Evolutionary conservation across 176 grass and related monocot species (phyloP), one percentile per base, ranked within the genome.

Genomic region (Phyllostachys edulis): DNA sequence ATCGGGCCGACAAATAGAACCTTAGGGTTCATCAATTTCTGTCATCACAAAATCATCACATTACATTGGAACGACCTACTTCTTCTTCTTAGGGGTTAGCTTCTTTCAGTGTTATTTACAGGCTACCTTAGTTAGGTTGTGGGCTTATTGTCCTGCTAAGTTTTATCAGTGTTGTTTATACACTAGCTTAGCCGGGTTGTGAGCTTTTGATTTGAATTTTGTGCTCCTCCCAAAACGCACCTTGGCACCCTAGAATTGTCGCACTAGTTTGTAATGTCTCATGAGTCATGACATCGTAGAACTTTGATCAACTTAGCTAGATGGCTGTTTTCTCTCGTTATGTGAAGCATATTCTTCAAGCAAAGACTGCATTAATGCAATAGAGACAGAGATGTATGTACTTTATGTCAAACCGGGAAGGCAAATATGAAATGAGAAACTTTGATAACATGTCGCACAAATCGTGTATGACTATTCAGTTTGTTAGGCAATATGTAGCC

Each of bases 271-370:
- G 59, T 62, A 62, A 13, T 27, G 23, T 62, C 10, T 62, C 52
- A 8, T 18, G 52, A 21, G 13, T 42, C 74, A 77, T 77, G 55
- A 61, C 4, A 44, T n/a, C 2, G 7, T 77, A 27, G 36, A 61
- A 59, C 44, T 72, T 72, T 72, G 44, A 72, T 72, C 44, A 49
- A 47, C 37, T 60, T 61, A 77, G 74, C 51, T 75, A 56, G 5
- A 75, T 15, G 34, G 8, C 36, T 39, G 32, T 3, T 61, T 75
- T 61, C 55, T 2, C 27, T 26, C n/a, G 55, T 77, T 69, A 56
- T 21, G 52, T 56, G 17, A 68, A 40, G 41, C 38, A 41, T 63
- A 32, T 46, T 7, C 15, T 63, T 63, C 15, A 44, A 29, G 61
- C 23, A n/a, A n/a, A 63, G 23, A 77, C 38, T 77, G 75, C 24